Percentiles rank a stretch among this genome's conserved stretches.
These are phyloP conservation scores for Spiraea crenata DNA, from an alignment of 331 rosid genomes.

Conservation along the genomic window DNA sequence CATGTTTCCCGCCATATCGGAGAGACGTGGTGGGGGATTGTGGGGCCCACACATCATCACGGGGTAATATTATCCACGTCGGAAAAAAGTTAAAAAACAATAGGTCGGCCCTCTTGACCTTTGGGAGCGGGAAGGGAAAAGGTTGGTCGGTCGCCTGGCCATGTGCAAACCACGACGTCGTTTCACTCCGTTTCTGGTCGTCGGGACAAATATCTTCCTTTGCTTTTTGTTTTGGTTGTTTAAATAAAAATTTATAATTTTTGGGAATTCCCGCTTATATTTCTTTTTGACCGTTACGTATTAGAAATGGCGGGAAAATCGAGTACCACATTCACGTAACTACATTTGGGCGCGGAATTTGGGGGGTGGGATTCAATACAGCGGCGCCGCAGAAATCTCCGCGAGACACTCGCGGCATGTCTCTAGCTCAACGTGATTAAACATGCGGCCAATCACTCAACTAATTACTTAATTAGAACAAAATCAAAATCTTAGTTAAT, in stretches of 20 bases:
- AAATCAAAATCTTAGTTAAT: not conserved
- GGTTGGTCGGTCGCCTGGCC: slow-evolving; percentile 4
- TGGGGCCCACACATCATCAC: slow-evolving; percentile 21
- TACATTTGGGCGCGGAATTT: slow-evolving; percentile 9
- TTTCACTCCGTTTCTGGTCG: slow-evolving; percentile 3
- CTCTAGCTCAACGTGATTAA: slow-evolving; percentile 19
- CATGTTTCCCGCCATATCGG: slow-evolving; percentile 33
- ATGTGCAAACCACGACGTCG: slow-evolving; percentile 16
- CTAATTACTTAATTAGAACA: not conserved
- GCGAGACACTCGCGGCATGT: slow-evolving; percentile 34
- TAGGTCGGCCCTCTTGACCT: slow-evolving; percentile 14
- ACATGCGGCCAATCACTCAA: slow-evolving; percentile 10
- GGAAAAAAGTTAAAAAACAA: not conserved
- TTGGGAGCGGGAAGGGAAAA: not conserved
- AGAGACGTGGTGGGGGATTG: slow-evolving; percentile 5
- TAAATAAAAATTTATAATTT: not conserved
- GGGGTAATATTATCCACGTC: slow-evolving; percentile 8
- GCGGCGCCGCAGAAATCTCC: slow-evolving; percentile 52
- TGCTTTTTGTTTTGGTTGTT: not conserved
- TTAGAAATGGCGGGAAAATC: slow-evolving; percentile 31
- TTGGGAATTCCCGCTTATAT: slow-evolving; percentile 33
- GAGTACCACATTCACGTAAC: slow-evolving; percentile 16
- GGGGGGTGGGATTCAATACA: slow-evolving; percentile 10
- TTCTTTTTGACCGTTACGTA: slow-evolving; percentile 40
- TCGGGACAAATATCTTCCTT: not conserved